These are phyloP conservation scores for Magnolia kwangsiensis DNA, from an alignment of 164 flowering plant genomes.

Conservation along the genomic window DNA sequence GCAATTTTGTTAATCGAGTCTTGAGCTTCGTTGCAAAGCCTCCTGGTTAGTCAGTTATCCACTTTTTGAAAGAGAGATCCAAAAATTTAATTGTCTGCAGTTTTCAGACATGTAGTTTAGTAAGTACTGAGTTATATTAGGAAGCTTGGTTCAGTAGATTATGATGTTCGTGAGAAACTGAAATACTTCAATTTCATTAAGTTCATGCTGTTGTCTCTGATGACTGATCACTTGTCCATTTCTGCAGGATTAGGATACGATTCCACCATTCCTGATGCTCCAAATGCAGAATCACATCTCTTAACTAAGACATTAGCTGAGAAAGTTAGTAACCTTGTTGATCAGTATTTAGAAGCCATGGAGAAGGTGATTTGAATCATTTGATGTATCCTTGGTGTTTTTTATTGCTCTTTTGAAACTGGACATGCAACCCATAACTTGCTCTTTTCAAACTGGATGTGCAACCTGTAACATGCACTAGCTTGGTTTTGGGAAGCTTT, in stretches of 20 bases:
- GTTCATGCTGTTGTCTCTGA: not conserved
- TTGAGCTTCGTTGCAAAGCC: constrained; percentile 88
- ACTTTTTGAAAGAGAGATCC: not conserved
- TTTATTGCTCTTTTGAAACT: not conserved
- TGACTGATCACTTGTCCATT: not conserved
- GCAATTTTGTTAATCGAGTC: constrained; percentile 85
- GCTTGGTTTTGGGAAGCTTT: not conserved
- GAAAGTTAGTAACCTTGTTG: constrained; percentile 55
- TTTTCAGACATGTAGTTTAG: not conserved
- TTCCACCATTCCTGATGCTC: constrained; percentile 69
- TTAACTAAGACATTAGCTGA: constrained; percentile 53
- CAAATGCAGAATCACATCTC: constrained; percentile 55
- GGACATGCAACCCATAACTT: not conserved
- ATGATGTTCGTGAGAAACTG: not conserved
- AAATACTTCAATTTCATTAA: not conserved
- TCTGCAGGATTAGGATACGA: constrained; percentile 41
- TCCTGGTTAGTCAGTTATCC: constrained; percentile 42
- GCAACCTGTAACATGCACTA: not conserved
- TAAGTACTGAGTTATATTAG: not conserved
- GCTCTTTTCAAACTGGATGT: not conserved
- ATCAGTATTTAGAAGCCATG: constrained; percentile 80
- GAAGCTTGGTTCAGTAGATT: not conserved
- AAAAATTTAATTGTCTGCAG: not conserved
- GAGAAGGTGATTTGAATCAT: constrained; percentile 63
- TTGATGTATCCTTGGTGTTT: not conserved